phyloP scores from a whole-genome alignment of 768 basidiomycete species.

The Psilocybe tampanensis region DNA sequence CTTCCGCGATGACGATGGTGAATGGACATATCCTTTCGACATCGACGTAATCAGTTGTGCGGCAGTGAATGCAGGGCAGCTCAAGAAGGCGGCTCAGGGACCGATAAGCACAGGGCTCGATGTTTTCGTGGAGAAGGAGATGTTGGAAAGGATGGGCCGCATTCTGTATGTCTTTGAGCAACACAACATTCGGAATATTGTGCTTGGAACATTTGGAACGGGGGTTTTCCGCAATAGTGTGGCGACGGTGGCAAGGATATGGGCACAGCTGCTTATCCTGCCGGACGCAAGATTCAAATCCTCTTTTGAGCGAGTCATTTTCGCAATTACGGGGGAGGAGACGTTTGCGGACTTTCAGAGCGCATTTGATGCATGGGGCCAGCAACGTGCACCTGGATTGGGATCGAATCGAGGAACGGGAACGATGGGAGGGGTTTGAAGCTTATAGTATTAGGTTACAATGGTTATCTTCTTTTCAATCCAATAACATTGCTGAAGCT shows the following conservation, averaged over 20 bases:
- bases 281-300: constrained; percentile 52
- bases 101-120: constrained; percentile 23
- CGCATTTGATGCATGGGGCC: constrained; percentile 28
- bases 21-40: constrained; percentile 55
- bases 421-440: neutral
- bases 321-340: constrained; percentile 49
- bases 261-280: constrained; percentile 57
- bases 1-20: constrained; percentile 65
- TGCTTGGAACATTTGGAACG: constrained; percentile 73
- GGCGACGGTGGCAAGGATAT: constrained; percentile 55
- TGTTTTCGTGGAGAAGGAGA: constrained; percentile 49
- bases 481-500: no score
- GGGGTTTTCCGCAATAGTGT: constrained; percentile 70
- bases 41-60: constrained; percentile 72
- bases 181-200: constrained; percentile 53
- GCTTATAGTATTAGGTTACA: no score
- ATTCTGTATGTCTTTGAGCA: constrained; percentile 63
- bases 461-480: no score
- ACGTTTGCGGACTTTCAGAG: constrained; percentile 28
- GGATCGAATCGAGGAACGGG: neutral
- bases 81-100: constrained; percentile 28
- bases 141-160: constrained; percentile 71
- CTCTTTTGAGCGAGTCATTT: constrained; percentile 63
- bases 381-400: constrained; percentile 10
- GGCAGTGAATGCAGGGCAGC: constrained; percentile 69